Evolutionary conservation across 2,329 filamentous ascomycete genomes (phyloP), one percentile per base, ranked within the genome.

Genomic region (Cladophialophora immunda): DNA sequence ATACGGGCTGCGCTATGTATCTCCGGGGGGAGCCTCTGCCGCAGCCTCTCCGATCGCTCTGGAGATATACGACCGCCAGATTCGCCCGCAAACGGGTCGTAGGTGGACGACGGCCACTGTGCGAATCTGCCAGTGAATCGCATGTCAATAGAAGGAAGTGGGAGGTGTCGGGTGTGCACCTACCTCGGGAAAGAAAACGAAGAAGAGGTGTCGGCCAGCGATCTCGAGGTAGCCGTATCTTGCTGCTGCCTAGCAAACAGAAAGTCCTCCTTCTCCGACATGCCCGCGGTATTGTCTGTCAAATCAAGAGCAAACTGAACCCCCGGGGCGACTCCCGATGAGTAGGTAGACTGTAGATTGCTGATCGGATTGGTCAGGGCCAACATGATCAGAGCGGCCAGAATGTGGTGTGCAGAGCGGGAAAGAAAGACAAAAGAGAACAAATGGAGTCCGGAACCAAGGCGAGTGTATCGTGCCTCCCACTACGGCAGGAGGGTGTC

Each of bases 251-350:
- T 66, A 8, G 67, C 57, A 22, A 60, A 50, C n/a, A 62, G 47
- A 34, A 62, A 66, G 41, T 66, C 69, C 6, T 69, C 62, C 62
- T 62, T 38, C 41, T 64, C 60, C 32, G 69, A 67, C 65, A 69
- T 67, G 54, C 54, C 59, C 34, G 56, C 53, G 57, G 57, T 62
- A 29, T 58, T 59, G 41, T 71, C 67, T 9, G 69, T 69, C 11
- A 71, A 56, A 36, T 71, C 67, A 34, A 69, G 67, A 27, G 69
- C 69, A 66, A 69, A 71, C 54, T 65, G 69, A 32, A 69, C 58
- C 25, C 69, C 69, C 52, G 67, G 69, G 22, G 64, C 69, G 55
- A 69, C 50, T 62, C 57, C 66, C 36, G 65, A 58, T 45, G 57
- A 56, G 53, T 70, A 70, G 19, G 56, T 64, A 25, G 68, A 55